Evolutionary conservation across 345 rosid genomes (phyloP).

Genomic region (Zanthoxylum bungeanum): DNA sequence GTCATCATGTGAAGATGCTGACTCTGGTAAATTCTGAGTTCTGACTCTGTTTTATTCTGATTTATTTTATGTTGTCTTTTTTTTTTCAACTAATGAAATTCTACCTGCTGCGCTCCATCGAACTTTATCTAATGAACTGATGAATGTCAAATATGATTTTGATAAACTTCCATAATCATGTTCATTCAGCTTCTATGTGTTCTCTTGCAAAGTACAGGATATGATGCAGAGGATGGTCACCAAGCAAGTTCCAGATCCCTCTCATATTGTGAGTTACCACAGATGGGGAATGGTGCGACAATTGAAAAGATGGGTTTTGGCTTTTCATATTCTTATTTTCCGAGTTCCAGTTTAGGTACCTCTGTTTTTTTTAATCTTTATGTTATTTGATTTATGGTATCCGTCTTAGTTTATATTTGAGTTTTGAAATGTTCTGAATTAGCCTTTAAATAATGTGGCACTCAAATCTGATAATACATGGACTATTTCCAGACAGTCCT

Average conservation of each 20-base stretch:
- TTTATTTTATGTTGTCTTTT: constrained; percentile 2
- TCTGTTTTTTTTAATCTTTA: not conserved
- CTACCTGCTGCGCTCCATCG: not conserved
- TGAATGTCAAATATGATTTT: not conserved
- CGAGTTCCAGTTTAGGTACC: constrained; percentile 34
- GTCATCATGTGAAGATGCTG: constrained; percentile 77
- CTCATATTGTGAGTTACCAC: constrained; percentile 33
- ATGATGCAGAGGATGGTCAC: constrained; percentile 64
- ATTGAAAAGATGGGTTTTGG: constrained; percentile 28
- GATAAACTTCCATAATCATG: constrained; percentile 13
- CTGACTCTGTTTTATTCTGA: no score
- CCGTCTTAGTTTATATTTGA: not conserved
- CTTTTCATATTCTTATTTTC: constrained; percentile 21
- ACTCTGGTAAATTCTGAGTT: constrained; percentile 63
- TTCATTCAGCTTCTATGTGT: constrained; percentile 14
- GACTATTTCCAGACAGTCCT: constrained; percentile 30
- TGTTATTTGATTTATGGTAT: not conserved
- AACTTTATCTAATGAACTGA: not conserved
- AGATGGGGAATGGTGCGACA: constrained; percentile 34
- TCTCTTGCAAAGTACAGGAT: constrained; percentile 20
- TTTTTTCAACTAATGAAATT: not conserved
- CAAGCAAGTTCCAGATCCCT: constrained; percentile 44
- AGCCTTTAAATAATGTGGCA: constrained; percentile 8
- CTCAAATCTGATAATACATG: constrained; percentile 17
- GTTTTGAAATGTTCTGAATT: not conserved